Conservation (phyloP, 164 flowering plant species). For the Magnolia kwangsiensis region DNA sequence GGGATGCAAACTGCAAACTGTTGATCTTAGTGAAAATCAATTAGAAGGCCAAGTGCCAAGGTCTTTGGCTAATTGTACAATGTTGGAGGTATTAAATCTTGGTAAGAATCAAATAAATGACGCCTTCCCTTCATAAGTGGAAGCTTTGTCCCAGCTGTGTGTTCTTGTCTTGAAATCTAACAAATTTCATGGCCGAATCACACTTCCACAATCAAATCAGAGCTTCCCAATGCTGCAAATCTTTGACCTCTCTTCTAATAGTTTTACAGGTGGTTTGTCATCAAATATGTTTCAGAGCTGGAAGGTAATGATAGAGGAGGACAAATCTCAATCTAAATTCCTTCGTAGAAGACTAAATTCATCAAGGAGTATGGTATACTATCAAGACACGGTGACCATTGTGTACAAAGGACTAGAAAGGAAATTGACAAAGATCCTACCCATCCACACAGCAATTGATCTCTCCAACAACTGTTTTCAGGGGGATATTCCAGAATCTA, state of each 20-base stretch:
- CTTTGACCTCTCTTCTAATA: constrained; percentile 46
- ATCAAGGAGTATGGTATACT: too few relatives aligned
- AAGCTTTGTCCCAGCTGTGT: constrained; percentile 26
- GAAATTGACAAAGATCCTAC: too few relatives aligned
- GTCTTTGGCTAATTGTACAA: constrained; percentile 48
- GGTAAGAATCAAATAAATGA: constrained; percentile 52
- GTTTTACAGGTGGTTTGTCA: constrained; percentile 36
- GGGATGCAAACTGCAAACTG: constrained; percentile 29
- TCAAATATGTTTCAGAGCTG: constrained; percentile 20
- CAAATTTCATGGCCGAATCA: constrained; percentile 37
- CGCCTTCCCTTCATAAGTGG: constrained; percentile 48
- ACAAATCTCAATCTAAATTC: neutral
- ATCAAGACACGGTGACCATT: neutral
- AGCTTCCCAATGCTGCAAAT: constrained; percentile 43
- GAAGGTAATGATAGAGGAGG: constrained; percentile 21
- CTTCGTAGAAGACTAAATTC: too few relatives aligned
- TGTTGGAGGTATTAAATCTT: constrained; percentile 51
- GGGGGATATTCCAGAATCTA: neutral
- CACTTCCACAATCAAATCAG: neutral
- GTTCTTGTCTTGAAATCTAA: constrained; percentile 58
- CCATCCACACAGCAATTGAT: too few relatives aligned
- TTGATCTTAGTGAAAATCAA: constrained; percentile 46
- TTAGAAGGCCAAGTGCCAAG: constrained; percentile 45
- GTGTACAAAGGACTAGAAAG: neutral
- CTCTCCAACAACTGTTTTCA: too few relatives aligned